Base-by-base conservation (phyloP, 2,329 filamentous ascomycete genomes). In the Aspergillus puulaauensis region DNA sequence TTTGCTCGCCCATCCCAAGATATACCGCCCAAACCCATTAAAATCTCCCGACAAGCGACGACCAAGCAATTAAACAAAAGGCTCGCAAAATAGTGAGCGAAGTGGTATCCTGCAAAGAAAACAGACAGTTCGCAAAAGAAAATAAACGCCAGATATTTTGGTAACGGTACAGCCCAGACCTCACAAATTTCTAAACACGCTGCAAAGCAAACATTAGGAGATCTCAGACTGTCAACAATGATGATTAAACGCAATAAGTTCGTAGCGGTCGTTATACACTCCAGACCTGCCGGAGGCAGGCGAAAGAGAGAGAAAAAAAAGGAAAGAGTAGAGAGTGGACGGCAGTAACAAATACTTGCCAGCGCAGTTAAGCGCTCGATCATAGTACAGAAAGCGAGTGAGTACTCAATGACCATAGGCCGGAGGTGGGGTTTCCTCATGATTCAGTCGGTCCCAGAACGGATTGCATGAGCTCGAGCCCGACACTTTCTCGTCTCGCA, bases 401-500 rank as follows among this genome's bases (percentile, higher is more conserved):
- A 53, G 43, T 24, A 48, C 44, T 70, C 64, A 79, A 56, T 76
- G 74, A 33, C 76, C 76, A 64, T 80, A 80, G 27, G 77, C 77
- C 27, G 77, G 77, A 15, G 77, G 77, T 52, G 77, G 77, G 24
- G 66, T 63, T 52, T 73, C 70, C 48, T 78, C 75, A 37, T 63
- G 64, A 11, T 68, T 66, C 40, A 70, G 64, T 19, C 69, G 72
- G 33, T 71, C 68, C 73, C 74, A 77, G 53, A 73, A 75, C 23
- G 67, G 67, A 41, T 67, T 68, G 71, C 69, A 68, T 66, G 67
- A 61, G 33, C 66, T 70, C 49, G 62, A 66, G 19, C 65, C 57
- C 51, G 73, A 67, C 46, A 73, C 70, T 76, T 96, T 95, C 76
- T 96, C 90, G 65, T 96, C 90, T 64, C 93, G 90, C 63, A 96